Base-by-base conservation (phyloP, 352 stramenopile genomes). In the Pythium volutum region DNA sequence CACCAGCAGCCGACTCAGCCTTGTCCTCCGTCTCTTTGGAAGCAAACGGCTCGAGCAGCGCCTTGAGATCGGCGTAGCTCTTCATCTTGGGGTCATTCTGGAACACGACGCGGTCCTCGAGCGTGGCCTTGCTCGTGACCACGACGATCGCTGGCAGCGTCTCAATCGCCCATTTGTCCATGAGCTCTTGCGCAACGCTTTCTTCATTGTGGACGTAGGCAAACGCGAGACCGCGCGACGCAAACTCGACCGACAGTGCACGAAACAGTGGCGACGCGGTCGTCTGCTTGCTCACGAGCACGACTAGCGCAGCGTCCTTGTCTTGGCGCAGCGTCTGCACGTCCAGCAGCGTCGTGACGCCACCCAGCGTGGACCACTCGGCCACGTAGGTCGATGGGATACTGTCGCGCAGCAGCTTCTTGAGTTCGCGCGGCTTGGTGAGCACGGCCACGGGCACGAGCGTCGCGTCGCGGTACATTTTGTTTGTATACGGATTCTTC, bases 401-500 rank as follows among this genome's bases (percentile, higher is more conserved):
- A n/a, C 69, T 75, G 27, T 88, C 74, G 42, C 81, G 84, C 33
- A 91, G 59, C 57, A 83, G 55, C 59, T 75, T 77, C 61, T 88
- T 87, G 6, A 93, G 48, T 57, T 86, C 82, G 18, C 71, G 46
- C 29, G 72, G 69, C 25, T 87, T 67, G 15, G 83, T 55, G 20
- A 87, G 64, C 45, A 86, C 50, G 10, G 55, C 31, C 1, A 73
- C 58, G 16, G 81, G 68, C 22, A 54, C 54, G 16, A 75, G 38
- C 41, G 69, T 62, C 14, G 81, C 62, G 36, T 84, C 71, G 43
- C 84, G 72, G 52, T 91, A 93, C 54, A 75, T 50, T 48, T 77
- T 76, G 16, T 75, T 71, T 18, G 81, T 89, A 64, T 93, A 93
- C 9, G 84, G 84, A 53, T 93, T 93, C 69, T 76, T 63, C 29